Conservation (phyloP, 129 eudicot genomes). For the Apium graveolens region DNA sequence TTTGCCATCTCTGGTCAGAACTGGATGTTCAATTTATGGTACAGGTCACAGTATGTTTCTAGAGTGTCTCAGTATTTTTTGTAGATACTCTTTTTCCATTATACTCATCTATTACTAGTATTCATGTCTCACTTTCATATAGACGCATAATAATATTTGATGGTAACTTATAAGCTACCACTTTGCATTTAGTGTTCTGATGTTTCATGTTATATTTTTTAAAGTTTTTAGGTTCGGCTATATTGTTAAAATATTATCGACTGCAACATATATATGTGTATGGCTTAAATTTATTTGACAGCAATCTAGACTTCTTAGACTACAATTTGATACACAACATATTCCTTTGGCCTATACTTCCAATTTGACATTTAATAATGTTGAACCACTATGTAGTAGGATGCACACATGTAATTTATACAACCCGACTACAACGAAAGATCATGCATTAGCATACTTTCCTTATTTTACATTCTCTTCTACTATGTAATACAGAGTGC, state of each 20-base stretch:
- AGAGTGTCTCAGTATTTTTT: background rate
- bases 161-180: background rate
- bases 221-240: background rate
- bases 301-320: background rate
- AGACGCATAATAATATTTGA: background rate
- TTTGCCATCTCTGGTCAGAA: background rate
- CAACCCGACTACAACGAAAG: background rate
- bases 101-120: background rate
- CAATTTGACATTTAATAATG: background rate
- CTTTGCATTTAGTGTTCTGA: background rate
- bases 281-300: background rate
- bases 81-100: background rate
- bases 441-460: background rate
- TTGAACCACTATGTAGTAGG: background rate
- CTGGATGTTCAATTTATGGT: background rate
- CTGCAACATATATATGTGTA: background rate
- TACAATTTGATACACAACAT: background rate
- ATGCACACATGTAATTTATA: background rate
- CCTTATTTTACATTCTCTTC: background rate
- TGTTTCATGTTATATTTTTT: background rate
- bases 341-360: background rate
- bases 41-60: background rate
- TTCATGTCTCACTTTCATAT: background rate
- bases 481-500: background rate
- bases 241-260: background rate